These are phyloP conservation scores for Parsonsia alboflavescens DNA, from an alignment of 257 asterid genomes.

Conservation along the genomic window DNA sequence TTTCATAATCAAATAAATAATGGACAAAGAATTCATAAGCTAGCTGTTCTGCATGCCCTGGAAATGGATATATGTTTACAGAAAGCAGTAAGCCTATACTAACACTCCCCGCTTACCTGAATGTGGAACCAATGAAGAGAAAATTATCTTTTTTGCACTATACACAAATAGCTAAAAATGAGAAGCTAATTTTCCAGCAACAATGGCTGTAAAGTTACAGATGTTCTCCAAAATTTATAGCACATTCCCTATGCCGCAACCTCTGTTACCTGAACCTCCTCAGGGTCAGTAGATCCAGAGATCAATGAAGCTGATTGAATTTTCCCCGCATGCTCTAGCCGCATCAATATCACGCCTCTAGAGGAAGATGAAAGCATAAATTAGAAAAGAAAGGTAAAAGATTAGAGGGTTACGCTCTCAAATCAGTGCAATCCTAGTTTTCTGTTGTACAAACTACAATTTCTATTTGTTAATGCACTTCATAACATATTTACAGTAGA, in stretches of 20 bases:
- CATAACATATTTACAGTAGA: neutral
- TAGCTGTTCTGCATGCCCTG: neutral
- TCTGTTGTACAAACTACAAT: neutral
- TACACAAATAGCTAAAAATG: neutral
- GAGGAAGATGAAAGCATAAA: constrained; percentile 1
- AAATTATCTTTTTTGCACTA: neutral
- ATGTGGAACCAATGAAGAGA: neutral
- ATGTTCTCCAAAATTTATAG: neutral
- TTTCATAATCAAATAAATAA: neutral
- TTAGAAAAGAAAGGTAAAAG: neutral
- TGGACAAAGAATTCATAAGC: neutral
- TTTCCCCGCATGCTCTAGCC: constrained; percentile 89
- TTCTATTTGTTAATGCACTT: neutral
- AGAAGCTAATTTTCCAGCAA: neutral
- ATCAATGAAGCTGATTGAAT: constrained; percentile 87
- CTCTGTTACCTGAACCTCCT: constrained; percentile 42
- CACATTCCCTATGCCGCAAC: constrained; percentile 30
- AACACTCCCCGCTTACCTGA: neutral
- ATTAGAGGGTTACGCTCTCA: neutral
- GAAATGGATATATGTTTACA: neutral
- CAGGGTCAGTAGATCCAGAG: constrained; percentile 59
- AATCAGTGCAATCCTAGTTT: neutral
- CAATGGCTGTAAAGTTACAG: neutral
- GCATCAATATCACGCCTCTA: constrained; percentile 97
- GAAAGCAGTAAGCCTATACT: neutral